Evolutionary conservation across 164 flowering plant species (phyloP).

Genomic region (Stephania cephalantha): DNA sequence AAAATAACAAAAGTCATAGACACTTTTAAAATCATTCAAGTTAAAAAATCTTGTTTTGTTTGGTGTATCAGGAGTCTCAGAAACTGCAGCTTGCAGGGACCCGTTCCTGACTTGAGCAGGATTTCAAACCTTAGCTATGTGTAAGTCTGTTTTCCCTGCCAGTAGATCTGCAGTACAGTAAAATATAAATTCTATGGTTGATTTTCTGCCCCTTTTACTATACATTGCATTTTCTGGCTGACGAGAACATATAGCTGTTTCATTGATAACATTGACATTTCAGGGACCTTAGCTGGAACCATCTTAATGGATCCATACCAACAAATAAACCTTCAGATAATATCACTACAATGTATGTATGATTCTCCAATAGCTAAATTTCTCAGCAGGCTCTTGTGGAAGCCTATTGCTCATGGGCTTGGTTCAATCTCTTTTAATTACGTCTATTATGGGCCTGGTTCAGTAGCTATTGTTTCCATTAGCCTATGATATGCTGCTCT

Average conservation of each 20-base stretch:
- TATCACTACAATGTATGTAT: slow-evolving; percentile 73
- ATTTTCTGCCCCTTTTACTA: neutral
- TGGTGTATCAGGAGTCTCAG: slow-evolving; percentile 31
- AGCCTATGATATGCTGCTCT: neutral
- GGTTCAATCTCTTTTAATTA: neutral
- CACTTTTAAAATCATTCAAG: neutral
- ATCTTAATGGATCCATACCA: slow-evolving; percentile 62
- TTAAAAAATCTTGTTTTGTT: neutral
- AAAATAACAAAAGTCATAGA: neutral
- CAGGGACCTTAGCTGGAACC: slow-evolving; percentile 84
- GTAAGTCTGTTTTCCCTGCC: slow-evolving; percentile 18
- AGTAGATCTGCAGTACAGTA: neutral
- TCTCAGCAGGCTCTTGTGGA: neutral
- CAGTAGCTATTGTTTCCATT: neutral
- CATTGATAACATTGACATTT: slow-evolving; percentile 7
- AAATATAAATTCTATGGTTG: neutral
- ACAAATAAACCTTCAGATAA: slow-evolving; percentile 46
- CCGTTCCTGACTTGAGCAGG: slow-evolving; percentile 32
- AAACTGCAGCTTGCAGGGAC: slow-evolving; percentile 35
- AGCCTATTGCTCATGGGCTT: neutral
- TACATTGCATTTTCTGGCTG: neutral
- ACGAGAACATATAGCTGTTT: neutral
- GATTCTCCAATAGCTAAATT: neutral
- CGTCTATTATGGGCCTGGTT: neutral
- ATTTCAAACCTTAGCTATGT: slow-evolving; percentile 22